Conservation (phyloP, 805 yeast species). For the Ogataea degrootiae region DNA sequence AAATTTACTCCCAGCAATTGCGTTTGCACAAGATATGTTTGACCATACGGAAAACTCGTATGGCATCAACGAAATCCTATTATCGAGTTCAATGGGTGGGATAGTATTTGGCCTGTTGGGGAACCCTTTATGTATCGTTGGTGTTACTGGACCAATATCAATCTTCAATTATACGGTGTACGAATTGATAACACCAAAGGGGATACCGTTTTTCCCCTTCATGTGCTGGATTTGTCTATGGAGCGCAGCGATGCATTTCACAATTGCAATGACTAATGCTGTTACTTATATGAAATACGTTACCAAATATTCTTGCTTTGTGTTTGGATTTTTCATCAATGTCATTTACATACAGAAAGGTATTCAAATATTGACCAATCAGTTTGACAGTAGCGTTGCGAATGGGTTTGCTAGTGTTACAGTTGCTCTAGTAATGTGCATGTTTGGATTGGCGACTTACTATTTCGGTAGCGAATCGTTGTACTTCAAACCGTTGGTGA, state of each 20-base stretch:
- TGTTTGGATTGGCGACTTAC: conserved; percentile 63
- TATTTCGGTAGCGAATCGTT: conserved; percentile 58
- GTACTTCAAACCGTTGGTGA: conserved; percentile 51
- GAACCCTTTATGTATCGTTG: conserved; percentile 91
- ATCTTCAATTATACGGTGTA: conserved; percentile 90
- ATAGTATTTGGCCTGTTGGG: conserved; percentile 85
- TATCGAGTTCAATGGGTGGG: conserved; percentile 86
- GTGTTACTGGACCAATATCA: conserved; percentile 94
- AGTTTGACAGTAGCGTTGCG: conserved; percentile 44
- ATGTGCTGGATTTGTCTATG: conserved; percentile 96
- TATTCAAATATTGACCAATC: conserved; percentile 70
- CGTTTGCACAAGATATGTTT: conserved; percentile 96
- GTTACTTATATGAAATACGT: conserved; percentile 66
- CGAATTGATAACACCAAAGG: conserved; percentile 54
- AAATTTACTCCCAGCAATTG: conserved; percentile 86
- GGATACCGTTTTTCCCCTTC: conserved; percentile 67
- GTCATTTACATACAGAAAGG: conserved; percentile 88
- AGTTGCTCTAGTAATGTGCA: conserved; percentile 67
- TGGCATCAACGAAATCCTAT: conserved; percentile 85
- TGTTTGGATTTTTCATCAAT: conserved; percentile 88
- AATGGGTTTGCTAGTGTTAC: conserved; percentile 61
- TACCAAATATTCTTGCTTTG: conserved; percentile 82
- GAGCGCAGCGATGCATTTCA: conserved; percentile 78
- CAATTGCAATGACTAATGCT: conserved; percentile 64
- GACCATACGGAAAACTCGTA: conserved; percentile 82